Conservation (phyloP, 192 early-diverging fungal genomes). For the Rhizoclosmatium globosum region DNA sequence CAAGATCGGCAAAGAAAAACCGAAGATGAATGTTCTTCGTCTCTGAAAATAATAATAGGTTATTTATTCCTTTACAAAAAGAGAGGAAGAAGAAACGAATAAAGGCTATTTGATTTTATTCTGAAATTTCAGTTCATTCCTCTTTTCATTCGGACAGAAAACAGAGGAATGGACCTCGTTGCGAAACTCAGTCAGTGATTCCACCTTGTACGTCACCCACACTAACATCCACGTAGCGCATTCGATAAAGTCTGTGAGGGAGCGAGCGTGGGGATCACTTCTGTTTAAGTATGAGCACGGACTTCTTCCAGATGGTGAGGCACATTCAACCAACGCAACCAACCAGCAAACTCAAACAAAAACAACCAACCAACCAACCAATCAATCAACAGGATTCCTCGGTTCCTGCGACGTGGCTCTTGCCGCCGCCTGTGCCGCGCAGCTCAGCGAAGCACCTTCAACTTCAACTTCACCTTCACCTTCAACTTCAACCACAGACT, state of each 20-base stretch:
- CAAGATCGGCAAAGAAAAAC: too few species aligned
- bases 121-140: too few species aligned
- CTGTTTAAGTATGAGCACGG: constrained; percentile 22
- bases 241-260: not conserved
- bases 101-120: too few species aligned
- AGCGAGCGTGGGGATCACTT: constrained; percentile 22
- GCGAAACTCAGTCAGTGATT: constrained; percentile 9
- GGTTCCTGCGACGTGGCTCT: not conserved
- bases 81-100: too few species aligned
- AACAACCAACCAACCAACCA: not conserved
- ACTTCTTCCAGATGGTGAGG: constrained; percentile 4
- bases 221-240: not conserved
- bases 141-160: too few species aligned
- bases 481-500: too few species aligned
- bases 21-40: too few species aligned
- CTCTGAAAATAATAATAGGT: too few species aligned
- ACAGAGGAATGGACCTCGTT: constrained; percentile 11
- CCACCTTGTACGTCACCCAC: too few species aligned
- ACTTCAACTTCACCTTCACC: not conserved
- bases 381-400: constrained; percentile 1
- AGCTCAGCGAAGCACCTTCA: not conserved
- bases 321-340: not conserved
- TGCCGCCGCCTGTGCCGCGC: not conserved
- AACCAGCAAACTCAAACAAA: not conserved
- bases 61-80: too few species aligned